phyloP scores from a whole-genome alignment of 139 green algal species.

The Dunaliella primolecta region DNA sequence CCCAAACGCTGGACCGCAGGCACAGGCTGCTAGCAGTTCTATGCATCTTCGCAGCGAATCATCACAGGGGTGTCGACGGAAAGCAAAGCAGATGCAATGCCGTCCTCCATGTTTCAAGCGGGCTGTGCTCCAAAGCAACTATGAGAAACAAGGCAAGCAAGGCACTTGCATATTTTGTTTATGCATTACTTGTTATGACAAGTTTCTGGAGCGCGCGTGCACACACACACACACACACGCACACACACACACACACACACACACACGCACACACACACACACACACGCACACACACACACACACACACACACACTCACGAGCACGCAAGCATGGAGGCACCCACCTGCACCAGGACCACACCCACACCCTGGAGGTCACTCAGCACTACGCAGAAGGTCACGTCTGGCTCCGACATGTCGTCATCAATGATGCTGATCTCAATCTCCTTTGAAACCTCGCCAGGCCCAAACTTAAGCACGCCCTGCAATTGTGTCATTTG shows the following conservation, averaged over 20 bases:
- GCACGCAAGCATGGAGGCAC: neutral
- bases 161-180: neutral
- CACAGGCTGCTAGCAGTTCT: no score
- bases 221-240: conserved; percentile 2
- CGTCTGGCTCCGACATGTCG: conserved; percentile 34
- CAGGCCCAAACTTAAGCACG: conserved; percentile 8
- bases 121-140: no score
- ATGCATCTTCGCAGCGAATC: no score
- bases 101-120: no score
- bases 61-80: no score
- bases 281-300: conserved; percentile 7
- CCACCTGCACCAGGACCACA: conserved; percentile 14
- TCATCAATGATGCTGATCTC: conserved; percentile 35
- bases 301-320: neutral
- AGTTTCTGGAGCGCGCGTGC: neutral
- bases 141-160: no score
- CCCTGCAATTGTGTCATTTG: conserved; percentile 19
- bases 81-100: no score
- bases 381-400: conserved; percentile 24
- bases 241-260: neutral
- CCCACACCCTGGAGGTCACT: neutral
- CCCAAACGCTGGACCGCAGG: no score
- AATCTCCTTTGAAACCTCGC: conserved; percentile 17
- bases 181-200: neutral
- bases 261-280: neutral